Conservation (phyloP, 140 eudicot genomes). For the Senecio squalidus region DNA sequence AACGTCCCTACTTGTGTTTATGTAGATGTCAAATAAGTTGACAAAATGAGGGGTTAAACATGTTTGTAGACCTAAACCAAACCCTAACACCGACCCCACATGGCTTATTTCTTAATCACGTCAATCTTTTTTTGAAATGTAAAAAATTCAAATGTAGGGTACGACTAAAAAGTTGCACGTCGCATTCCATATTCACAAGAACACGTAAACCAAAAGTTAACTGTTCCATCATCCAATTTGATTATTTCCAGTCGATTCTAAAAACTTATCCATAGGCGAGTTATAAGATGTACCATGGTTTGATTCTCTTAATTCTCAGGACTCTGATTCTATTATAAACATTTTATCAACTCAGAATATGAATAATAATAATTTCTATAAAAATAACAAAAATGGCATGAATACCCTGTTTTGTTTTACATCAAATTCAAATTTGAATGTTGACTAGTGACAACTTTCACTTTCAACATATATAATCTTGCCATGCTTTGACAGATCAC, state of each 20-base stretch:
- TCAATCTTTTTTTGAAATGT: neutral
- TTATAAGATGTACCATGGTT: no score
- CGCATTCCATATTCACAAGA: no score
- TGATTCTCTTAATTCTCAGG: no score
- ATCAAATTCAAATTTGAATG: conserved; percentile 2
- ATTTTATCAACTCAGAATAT: no score
- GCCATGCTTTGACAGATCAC: conserved; percentile 37
- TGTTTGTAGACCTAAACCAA: conserved; percentile 8
- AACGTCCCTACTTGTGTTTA: conserved; percentile 4
- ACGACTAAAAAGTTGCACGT: no score
- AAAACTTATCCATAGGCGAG: no score
- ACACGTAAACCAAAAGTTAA: no score
- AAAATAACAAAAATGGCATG: neutral
- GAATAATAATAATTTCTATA: no score
- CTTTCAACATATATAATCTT: conserved; percentile 24
- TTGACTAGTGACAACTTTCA: conserved; percentile 28
- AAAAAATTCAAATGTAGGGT: neutral
- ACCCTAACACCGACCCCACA: conserved; percentile 2
- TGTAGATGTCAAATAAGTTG: conserved; percentile 11
- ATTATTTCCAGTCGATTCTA: no score
- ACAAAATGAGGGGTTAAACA: neutral
- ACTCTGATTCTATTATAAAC: no score
- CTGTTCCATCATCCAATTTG: no score
- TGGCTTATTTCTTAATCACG: conserved; percentile 1
- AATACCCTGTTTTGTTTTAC: neutral